Conservation (phyloP, 805 yeast genomes). For the Cyberlindnera japonica region DNA sequence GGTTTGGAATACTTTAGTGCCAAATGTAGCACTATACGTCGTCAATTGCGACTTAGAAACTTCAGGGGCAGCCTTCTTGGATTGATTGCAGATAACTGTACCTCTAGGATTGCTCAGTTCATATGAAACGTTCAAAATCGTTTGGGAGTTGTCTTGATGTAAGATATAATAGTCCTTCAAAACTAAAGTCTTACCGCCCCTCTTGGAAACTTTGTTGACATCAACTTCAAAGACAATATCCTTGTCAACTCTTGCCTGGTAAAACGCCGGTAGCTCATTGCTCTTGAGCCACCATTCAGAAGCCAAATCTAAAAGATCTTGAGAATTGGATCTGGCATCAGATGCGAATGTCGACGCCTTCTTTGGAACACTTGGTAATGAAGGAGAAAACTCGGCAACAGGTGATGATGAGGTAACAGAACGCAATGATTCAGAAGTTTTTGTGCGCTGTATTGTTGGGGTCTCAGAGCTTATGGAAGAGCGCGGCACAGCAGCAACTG, state of each 20-base stretch:
- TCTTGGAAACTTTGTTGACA: slow-evolving; percentile 47
- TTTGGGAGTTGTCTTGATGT: slow-evolving; percentile 68
- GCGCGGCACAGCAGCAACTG: slow-evolving; percentile 3
- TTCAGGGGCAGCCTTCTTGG: slow-evolving; percentile 40
- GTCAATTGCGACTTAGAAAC: slow-evolving; percentile 45
- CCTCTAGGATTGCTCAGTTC: slow-evolving; percentile 51
- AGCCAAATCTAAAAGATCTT: slow-evolving; percentile 32
- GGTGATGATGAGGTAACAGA: slow-evolving; percentile 6
- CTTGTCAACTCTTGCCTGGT: slow-evolving; percentile 38
- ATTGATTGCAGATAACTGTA: slow-evolving; percentile 37
- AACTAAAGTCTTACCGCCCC: slow-evolving; percentile 47
- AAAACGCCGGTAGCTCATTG: slow-evolving; percentile 52
- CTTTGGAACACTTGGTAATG: slow-evolving; percentile 8
- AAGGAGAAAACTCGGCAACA: slow-evolving; percentile 9
- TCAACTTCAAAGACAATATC: slow-evolving; percentile 67
- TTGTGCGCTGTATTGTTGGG: slow-evolving; percentile 8
- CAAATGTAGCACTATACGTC: slow-evolving; percentile 45
- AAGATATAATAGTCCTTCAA: slow-evolving; percentile 68
- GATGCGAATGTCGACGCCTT: slow-evolving; percentile 20
- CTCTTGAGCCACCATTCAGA: slow-evolving; percentile 64
- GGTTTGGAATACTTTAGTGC: slow-evolving; percentile 43
- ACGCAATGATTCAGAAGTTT: slow-evolving; percentile 5
- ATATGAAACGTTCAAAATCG: slow-evolving; percentile 54
- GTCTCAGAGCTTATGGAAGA: slow-evolving; percentile 8
- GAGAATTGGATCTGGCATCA: slow-evolving; percentile 9